Conservation (phyloP, 2,329 filamentous ascomycete genomes). For the Phialophora verrucosa region DNA sequence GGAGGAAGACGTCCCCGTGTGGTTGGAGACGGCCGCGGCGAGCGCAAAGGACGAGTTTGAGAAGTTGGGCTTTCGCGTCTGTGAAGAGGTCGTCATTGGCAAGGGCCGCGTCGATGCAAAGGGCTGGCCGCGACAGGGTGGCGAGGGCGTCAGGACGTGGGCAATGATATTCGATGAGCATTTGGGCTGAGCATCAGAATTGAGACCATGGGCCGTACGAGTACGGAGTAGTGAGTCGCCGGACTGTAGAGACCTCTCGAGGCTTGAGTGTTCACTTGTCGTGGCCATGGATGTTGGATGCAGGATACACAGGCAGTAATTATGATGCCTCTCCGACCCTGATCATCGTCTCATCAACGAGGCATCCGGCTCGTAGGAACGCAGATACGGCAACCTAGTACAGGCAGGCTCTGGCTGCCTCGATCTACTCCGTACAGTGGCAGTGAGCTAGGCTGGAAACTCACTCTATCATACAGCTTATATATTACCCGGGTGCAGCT, state of each 20-base stretch:
- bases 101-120: slow-evolving; percentile 33
- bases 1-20: slow-evolving; percentile 36
- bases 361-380: no score
- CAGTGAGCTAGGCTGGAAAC: no score
- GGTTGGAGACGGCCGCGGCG: slow-evolving; percentile 34
- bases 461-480: no score
- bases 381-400: no score
- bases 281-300: no score
- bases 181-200: slow-evolving; percentile 31
- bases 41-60: slow-evolving; percentile 35
- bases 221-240: background rate
- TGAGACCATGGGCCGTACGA: slow-evolving; percentile 18
- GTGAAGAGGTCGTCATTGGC: slow-evolving; percentile 37
- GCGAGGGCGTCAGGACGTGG: slow-evolving; percentile 38
- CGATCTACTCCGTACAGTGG: no score
- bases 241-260: background rate
- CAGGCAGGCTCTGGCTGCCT: no score
- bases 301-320: no score
- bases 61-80: slow-evolving; percentile 35
- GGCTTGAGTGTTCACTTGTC: no score
- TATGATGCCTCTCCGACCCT: no score
- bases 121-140: slow-evolving; percentile 37
- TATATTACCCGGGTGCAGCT: no score
- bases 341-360: no score
- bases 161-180: slow-evolving; percentile 38